phyloP scores from a whole-genome alignment of 345 rosid species.

The Mangifera indica region DNA sequence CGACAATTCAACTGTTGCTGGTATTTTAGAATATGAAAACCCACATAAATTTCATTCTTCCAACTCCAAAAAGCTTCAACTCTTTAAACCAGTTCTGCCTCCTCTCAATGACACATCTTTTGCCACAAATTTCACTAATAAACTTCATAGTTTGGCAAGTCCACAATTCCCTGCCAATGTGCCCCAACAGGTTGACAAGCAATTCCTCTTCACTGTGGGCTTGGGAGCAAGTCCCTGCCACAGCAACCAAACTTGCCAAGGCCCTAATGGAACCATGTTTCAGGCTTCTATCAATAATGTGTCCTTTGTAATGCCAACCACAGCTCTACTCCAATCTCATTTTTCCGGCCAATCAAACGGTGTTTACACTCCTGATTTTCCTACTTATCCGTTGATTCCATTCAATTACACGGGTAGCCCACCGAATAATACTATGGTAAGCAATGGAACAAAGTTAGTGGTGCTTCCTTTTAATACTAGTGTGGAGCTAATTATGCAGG shows the following conservation, averaged over 20 bases:
- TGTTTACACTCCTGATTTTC: constrained; percentile 50
- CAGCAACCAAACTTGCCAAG: constrained; percentile 59
- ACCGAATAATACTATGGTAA: constrained; percentile 56
- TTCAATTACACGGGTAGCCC: constrained; percentile 62
- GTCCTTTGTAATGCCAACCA: constrained; percentile 58
- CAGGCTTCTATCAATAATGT: constrained; percentile 60
- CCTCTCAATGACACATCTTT: constrained; percentile 53
- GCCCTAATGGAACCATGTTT: constrained; percentile 66
- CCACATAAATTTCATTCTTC: constrained; percentile 25
- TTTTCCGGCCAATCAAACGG: constrained; percentile 48
- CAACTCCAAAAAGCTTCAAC: constrained; percentile 36
- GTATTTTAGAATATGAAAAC: constrained; percentile 33
- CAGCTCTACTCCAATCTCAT: constrained; percentile 65
- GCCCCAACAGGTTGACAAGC: constrained; percentile 47
- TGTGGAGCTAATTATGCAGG: constrained; percentile 67
- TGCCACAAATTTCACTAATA: constrained; percentile 43
- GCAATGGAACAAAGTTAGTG: constrained; percentile 57
- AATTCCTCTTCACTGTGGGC: constrained; percentile 55
- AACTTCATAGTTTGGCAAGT: constrained; percentile 49
- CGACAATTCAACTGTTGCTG: constrained; percentile 47
- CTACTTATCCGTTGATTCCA: constrained; percentile 38
- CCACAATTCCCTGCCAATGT: constrained; percentile 53
- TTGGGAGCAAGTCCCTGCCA: constrained; percentile 57
- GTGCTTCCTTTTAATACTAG: constrained; percentile 56
- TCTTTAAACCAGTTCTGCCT: constrained; percentile 52